phyloP scores from a whole-genome alignment of 345 rosid genomes.

The Raphanus sativus region DNA sequence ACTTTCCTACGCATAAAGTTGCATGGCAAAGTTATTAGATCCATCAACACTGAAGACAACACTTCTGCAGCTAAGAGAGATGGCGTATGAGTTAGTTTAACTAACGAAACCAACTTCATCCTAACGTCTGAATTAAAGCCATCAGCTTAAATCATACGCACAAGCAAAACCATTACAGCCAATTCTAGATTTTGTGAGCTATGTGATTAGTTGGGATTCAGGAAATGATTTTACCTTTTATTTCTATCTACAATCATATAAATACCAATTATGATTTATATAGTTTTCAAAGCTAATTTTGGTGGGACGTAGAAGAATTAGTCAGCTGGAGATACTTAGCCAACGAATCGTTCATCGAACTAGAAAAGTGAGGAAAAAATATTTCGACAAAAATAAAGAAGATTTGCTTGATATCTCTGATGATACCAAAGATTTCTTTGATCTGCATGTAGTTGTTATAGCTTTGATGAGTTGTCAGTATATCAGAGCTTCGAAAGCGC shows the following conservation, averaged over 20 bases:
- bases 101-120: neutral
- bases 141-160: neutral
- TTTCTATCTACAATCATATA: too few relatives aligned
- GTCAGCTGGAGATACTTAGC: too few relatives aligned
- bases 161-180: neutral
- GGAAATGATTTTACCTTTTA: too few relatives aligned
- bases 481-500: neutral
- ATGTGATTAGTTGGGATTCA: neutral
- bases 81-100: neutral
- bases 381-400: too few relatives aligned
- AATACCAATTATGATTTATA: too few relatives aligned
- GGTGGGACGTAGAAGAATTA: too few relatives aligned
- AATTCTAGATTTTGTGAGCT: neutral
- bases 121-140: neutral
- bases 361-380: too few relatives aligned
- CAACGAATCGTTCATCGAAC: too few relatives aligned
- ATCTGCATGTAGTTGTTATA: too few relatives aligned
- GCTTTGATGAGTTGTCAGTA: neutral
- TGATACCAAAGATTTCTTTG: too few relatives aligned
- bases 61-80: neutral
- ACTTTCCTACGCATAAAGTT: neutral
- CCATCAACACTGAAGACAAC: neutral
- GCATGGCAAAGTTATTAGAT: neutral
- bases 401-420: too few relatives aligned
- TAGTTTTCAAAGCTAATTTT: too few relatives aligned